A percentile compares a stretch with the other conserved stretches of the same genome.
Evolutionary conservation across 2,329 filamentous ascomycete genomes (phyloP).

Genomic region (Calonectria pauciramosa): DNA sequence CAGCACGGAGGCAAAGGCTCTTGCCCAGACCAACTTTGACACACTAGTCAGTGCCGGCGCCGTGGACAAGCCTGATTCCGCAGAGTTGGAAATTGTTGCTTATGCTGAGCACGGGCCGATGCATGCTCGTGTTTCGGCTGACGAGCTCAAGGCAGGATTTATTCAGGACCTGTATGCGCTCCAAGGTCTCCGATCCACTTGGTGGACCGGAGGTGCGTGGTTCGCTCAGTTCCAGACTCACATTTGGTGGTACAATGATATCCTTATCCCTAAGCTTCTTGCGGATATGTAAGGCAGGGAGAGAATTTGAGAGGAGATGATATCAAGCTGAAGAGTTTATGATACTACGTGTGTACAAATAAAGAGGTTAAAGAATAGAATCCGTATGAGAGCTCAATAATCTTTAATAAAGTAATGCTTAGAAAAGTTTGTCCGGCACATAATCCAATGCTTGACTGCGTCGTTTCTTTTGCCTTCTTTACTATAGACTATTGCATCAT

Average conservation of each 20-base stretch:
- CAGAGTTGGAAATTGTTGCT: conserved; percentile 48
- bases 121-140: conserved; percentile 48
- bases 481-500: background rate
- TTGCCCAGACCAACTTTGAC: conserved; percentile 46
- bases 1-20: conserved; percentile 37
- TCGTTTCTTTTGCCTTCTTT: background rate
- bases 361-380: background rate
- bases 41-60: conserved; percentile 46
- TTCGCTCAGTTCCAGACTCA: conserved; percentile 48
- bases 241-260: conserved; percentile 52
- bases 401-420: background rate
- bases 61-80: conserved; percentile 35
- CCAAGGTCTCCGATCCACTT: conserved; percentile 60
- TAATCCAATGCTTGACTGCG: background rate
- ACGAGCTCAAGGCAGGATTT: conserved; percentile 55
- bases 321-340: background rate
- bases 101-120: conserved; percentile 55
- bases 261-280: conserved; percentile 36
- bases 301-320: background rate
- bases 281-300: conserved; percentile 10
- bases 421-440: no score
- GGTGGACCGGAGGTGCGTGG: conserved; percentile 59
- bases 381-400: background rate
- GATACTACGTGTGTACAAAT: background rate
- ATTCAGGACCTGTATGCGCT: conserved; percentile 56